Evolutionary conservation across 805 yeast species (phyloP).

Genomic region (Starmerella riodocensis): DNA sequence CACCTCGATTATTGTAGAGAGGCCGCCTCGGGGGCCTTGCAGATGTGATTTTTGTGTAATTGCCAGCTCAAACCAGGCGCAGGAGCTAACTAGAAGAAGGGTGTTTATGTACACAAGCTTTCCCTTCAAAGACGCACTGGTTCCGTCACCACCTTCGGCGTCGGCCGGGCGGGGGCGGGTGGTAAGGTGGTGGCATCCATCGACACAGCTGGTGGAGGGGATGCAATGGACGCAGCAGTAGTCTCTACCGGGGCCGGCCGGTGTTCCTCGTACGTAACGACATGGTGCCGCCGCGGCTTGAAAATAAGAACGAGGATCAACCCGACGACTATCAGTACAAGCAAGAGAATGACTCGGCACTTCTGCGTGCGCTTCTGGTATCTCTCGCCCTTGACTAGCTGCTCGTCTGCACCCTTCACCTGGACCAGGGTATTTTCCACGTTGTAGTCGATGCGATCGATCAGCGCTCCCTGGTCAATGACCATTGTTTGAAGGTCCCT

Average conservation of each 20-base stretch:
- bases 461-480: constrained; percentile 86
- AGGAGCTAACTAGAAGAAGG: too few relatives aligned
- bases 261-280: constrained; percentile 12
- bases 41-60: too few relatives aligned
- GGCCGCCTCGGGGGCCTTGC: too few relatives aligned
- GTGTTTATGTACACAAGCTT: too few relatives aligned
- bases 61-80: too few relatives aligned
- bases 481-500: constrained; percentile 84
- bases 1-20: too few relatives aligned
- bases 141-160: too few relatives aligned
- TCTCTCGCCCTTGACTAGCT: constrained; percentile 57
- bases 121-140: too few relatives aligned
- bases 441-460: constrained; percentile 90
- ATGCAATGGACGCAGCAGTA: neutral
- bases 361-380: constrained; percentile 84
- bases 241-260: constrained; percentile 4
- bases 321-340: constrained; percentile 58
- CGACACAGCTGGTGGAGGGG: neutral
- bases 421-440: constrained; percentile 66
- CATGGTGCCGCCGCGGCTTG: constrained; percentile 28
- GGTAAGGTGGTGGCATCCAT: too few relatives aligned
- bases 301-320: constrained; percentile 57
- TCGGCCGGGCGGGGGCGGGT: too few relatives aligned
- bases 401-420: constrained; percentile 62
- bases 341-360: constrained; percentile 70